These are phyloP conservation scores for Picocystis sp. DNA, from an alignment of 163 green algal species.

Conservation along the genomic window DNA sequence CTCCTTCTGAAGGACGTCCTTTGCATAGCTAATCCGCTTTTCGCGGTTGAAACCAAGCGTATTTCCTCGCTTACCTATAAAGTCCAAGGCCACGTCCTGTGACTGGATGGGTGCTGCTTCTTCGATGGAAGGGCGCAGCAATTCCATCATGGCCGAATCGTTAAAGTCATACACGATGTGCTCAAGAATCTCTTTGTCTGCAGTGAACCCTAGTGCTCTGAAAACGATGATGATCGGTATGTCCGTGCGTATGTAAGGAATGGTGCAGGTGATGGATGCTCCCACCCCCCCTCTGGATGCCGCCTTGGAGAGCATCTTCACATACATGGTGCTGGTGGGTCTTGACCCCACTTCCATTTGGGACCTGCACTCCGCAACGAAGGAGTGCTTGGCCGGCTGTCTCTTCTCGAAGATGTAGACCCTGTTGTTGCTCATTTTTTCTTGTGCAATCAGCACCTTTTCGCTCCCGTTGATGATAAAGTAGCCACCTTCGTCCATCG, in stretches of 20 bases:
- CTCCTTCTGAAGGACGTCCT: constrained; percentile 35
- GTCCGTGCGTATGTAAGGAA: constrained; percentile 75
- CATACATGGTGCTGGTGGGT: constrained; percentile 50
- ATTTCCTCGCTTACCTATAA: constrained; percentile 80
- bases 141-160: constrained; percentile 87
- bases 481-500: constrained; percentile 93
- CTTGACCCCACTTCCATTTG: constrained; percentile 63
- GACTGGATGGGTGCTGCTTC: constrained; percentile 80
- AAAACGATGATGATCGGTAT: constrained; percentile 96
- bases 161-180: constrained; percentile 96
- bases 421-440: constrained; percentile 94
- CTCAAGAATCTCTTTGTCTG: constrained; percentile 91
- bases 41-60: constrained; percentile 53
- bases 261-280: background rate
- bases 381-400: constrained; percentile 86
- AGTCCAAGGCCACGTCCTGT: constrained; percentile 84
- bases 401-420: constrained; percentile 95
- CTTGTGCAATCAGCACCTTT: constrained; percentile 97
- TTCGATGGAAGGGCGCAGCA: constrained; percentile 78
- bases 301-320: constrained; percentile 58
- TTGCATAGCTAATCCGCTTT: constrained; percentile 39
- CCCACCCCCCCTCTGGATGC: constrained; percentile 5
- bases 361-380: constrained; percentile 63
- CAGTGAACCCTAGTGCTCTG: constrained; percentile 75
- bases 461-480: constrained; percentile 97